Evolutionary conservation across 768 basidiomycete genomes (phyloP), one percentile per base, ranked within the genome.

Genomic region (Termitomyces sp.): DNA sequence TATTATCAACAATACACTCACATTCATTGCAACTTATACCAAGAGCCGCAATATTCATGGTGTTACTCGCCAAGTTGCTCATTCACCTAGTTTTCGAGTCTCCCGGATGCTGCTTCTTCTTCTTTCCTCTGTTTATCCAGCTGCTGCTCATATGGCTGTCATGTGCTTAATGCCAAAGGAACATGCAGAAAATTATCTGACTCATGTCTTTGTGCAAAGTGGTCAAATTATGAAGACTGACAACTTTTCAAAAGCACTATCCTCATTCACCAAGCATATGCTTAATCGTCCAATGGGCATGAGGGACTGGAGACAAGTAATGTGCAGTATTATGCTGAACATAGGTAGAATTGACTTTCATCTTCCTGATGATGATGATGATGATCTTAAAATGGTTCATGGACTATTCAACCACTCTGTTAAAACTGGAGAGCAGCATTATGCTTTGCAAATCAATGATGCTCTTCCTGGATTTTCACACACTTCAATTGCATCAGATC

Each of bases 261-360:
- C 22, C 1, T 34, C 28, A 1, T 57, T 46, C 18, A 52, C 50
- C 1, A 24, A 18, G 4, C n/a, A 52, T 20, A 51, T 33, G 1
- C n/a, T 51, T 4, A 13, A 34, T 16, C 0, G 18, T 1, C 2
- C 29, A 3, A 20, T 57, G 31, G 41, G 34, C 1, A 8, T 57
- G 8, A n/a, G 56, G 18, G 56, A 57, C 16, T 57, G 44, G 41
- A 8, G 50, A 0, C 56, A 57, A n/a, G 24, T 46, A 3, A 51
- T 57, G 56, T 57, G 56, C 18, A 36, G 41, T 4, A 51, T 57
- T 7, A 51, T 57, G 51, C 20, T 52, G 1, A 51, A 57, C 6
- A 51, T 57, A 16, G 56, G 29, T 1, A 13, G 28, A 1, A 22
- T 57, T 24, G 42, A 52, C 22, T 57, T 57, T 57, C 28, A n/a